Percentiles rank a stretch among this genome's conserved stretches.
These are phyloP conservation scores for Colletotrichum paranaense DNA, from an alignment of 2,329 filamentous ascomycete species.

Conservation along the genomic window DNA sequence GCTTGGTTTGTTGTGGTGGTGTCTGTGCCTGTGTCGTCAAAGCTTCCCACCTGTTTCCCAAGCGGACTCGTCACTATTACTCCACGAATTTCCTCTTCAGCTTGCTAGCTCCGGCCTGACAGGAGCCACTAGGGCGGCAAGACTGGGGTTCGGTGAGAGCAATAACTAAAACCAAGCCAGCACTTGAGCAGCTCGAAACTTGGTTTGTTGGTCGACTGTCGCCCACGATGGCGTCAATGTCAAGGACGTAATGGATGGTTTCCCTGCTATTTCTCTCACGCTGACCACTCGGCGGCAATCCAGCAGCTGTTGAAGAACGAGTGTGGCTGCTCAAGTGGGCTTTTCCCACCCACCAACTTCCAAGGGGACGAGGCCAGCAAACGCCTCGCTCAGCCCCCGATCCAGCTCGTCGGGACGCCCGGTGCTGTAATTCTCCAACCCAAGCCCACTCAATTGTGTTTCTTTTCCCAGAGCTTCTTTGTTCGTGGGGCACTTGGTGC, in stretches of 20 bases:
- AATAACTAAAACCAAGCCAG: neutral
- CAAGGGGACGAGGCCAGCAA: slow-evolving; percentile 1
- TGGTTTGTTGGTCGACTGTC: neutral
- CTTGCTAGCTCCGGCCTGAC: slow-evolving; percentile 14
- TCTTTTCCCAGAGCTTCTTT: slow-evolving; percentile 11
- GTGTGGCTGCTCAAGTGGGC: neutral
- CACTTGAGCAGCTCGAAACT: neutral
- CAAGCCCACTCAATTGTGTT: neutral
- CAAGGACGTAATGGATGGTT: neutral
- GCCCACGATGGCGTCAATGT: neutral
- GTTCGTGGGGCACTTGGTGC: slow-evolving; percentile 10
- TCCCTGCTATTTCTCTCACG: neutral
- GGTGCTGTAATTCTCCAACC: neutral
- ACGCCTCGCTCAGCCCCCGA: slow-evolving; percentile 32
- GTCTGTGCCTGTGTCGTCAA: slow-evolving; percentile 8
- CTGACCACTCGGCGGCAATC: neutral
- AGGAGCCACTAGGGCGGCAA: slow-evolving; percentile 11
- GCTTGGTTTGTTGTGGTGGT: neutral
- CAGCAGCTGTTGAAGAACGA: neutral
- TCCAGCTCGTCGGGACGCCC: slow-evolving; percentile 32
- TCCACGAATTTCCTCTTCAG: neutral
- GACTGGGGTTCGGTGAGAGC: neutral
- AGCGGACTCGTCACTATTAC: slow-evolving; percentile 1
- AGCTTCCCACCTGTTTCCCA: slow-evolving; percentile 10
- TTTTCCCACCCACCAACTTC: neutral